A percentile compares a stretch with the other conserved stretches of the same genome.
phyloP scores from a whole-genome alignment of 805 yeast genomes.

The Monosporozyma aquatica region DNA sequence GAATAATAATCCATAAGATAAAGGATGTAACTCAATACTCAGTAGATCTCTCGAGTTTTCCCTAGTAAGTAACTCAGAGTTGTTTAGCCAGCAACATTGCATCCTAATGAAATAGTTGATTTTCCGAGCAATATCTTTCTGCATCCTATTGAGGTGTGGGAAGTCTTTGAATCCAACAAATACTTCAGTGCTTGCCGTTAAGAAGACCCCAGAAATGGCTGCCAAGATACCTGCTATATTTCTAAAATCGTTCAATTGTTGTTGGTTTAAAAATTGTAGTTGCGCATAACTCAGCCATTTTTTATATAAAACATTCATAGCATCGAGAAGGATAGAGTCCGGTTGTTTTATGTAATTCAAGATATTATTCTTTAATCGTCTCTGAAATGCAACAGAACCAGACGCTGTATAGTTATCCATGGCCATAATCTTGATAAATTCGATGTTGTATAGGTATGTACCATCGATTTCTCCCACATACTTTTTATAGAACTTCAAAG shows the following conservation, averaged over 20 bases:
- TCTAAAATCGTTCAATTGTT: conserved; percentile 41
- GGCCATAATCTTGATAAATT: conserved; percentile 36
- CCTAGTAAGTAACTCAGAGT: conserved; percentile 43
- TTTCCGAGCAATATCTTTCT: conserved; percentile 27
- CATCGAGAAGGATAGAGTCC: conserved; percentile 21
- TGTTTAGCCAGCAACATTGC: conserved; percentile 39
- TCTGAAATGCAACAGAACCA: conserved; percentile 65
- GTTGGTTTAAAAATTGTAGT: conserved; percentile 18
- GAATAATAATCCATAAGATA: conserved; percentile 39
- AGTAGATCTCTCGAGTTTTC: conserved; percentile 64
- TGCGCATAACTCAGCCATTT: conserved; percentile 18
- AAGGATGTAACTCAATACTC: conserved; percentile 52
- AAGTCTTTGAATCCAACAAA: conserved; percentile 4
- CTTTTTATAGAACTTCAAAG: conserved; percentile 17
- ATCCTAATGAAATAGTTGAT: conserved; percentile 40
- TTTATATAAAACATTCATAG: conserved; percentile 31
- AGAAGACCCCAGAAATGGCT: conserved; percentile 54
- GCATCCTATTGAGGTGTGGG: conserved; percentile 12
- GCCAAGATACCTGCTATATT: conserved; percentile 67
- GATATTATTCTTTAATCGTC: conserved; percentile 43
- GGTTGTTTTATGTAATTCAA: conserved; percentile 17
- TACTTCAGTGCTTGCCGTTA: conserved; percentile 26
- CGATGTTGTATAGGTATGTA: conserved; percentile 19
- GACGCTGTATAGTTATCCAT: conserved; percentile 53
- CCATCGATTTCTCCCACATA: conserved; percentile 18